Conservation (phyloP, 1,139 yeast species). For the Saccharomyces hybrid region DNA sequence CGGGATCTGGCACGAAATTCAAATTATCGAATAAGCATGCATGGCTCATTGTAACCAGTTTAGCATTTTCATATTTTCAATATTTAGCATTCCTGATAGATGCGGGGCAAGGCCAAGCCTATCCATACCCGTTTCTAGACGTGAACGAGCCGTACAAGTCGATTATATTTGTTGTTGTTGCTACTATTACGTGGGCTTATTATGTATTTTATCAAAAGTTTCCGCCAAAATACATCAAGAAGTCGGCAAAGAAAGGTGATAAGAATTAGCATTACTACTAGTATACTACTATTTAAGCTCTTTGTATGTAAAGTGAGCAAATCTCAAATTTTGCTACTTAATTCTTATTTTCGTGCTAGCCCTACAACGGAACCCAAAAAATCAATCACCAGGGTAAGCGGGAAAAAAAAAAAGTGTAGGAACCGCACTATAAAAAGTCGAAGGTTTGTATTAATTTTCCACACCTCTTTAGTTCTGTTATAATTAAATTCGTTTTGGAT, state of each 20-base stretch:
- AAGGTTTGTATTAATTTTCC: neutral
- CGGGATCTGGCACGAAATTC: constrained; percentile 42
- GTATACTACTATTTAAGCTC: neutral
- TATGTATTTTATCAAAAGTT: constrained; percentile 24
- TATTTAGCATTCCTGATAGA: constrained; percentile 45
- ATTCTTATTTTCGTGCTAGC: neutral
- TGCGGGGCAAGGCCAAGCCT: constrained; percentile 41
- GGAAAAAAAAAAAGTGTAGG: neutral
- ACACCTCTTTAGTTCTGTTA: neutral
- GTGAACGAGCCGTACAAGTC: constrained; percentile 41
- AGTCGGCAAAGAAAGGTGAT: neutral
- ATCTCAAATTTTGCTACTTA: neutral
- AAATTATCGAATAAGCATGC: constrained; percentile 33
- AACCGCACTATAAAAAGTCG: neutral
- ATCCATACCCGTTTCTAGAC: constrained; percentile 63
- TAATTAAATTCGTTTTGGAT: neutral
- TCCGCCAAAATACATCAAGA: constrained; percentile 16
- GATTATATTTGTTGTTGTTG: constrained; percentile 45
- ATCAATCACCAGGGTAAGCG: neutral
- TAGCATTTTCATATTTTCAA: constrained; percentile 48
- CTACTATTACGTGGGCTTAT: constrained; percentile 38
- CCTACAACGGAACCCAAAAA: neutral
- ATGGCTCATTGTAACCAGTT: constrained; percentile 33
- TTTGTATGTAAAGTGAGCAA: neutral
- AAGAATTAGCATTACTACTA: neutral